Conservation (phyloP, 768 basidiomycete genomes). For the Tulasnella sp. region DNA sequence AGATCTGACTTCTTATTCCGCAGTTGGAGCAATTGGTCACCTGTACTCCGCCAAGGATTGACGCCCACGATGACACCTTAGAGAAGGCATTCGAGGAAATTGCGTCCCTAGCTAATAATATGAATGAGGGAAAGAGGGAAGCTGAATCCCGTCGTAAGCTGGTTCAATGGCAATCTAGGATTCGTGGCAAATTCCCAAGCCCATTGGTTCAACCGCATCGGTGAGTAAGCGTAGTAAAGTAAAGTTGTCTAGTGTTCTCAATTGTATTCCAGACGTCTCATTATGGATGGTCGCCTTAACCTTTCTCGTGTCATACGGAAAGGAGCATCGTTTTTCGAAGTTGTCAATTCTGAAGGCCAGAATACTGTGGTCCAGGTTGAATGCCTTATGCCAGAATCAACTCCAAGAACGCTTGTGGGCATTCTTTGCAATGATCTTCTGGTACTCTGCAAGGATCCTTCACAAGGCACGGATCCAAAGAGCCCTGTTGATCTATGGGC, state of each 20-base stretch:
- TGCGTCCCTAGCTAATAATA: constrained; percentile 74
- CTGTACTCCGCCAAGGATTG: constrained; percentile 67
- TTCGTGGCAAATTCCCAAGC: constrained; percentile 84
- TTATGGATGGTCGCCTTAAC: constrained; percentile 80
- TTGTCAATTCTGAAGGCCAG: constrained; percentile 63
- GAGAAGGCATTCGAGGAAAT: constrained; percentile 81
- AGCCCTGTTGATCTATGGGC: constrained; percentile 88
- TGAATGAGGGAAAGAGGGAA: constrained; percentile 98
- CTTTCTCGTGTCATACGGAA: constrained; percentile 88
- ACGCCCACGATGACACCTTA: constrained; percentile 68
- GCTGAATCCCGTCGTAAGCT: constrained; percentile 83
- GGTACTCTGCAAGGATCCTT: constrained; percentile 79
- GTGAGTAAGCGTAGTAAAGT: constrained; percentile 30
- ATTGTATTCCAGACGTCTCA: constrained; percentile 50
- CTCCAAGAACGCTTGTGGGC: constrained; percentile 62
- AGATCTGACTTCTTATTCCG: constrained; percentile 5
- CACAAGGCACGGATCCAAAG: constrained; percentile 60
- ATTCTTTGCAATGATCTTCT: constrained; percentile 88
- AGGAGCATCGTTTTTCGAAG: constrained; percentile 65
- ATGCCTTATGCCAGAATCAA: constrained; percentile 75
- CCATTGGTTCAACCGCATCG: constrained; percentile 98
- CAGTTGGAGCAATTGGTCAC: constrained; percentile 77
- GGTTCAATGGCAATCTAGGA: constrained; percentile 80
- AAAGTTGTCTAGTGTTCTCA: neutral
- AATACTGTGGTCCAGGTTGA: constrained; percentile 77